phyloP scores from a whole-genome alignment of 257 asterid species.

The Ophiorrhiza pumila region DNA sequence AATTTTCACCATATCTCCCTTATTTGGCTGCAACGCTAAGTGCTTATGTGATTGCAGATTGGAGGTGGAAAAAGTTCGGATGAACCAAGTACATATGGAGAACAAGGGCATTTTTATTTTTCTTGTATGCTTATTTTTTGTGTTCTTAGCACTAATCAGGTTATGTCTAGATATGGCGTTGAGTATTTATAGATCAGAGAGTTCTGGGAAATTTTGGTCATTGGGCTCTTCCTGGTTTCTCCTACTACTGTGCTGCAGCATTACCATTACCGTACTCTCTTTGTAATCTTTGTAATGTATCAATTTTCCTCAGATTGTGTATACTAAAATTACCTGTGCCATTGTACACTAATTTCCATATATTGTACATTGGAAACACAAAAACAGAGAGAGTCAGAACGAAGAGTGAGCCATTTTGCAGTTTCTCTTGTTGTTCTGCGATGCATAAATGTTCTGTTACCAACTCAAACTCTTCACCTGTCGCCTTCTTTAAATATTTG shows the following conservation, averaged over 20 bases:
- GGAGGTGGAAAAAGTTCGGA: conserved; percentile 58
- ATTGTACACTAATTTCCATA: not conserved
- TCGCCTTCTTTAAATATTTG: too few relatives aligned
- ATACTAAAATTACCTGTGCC: not conserved
- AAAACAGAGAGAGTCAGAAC: too few relatives aligned
- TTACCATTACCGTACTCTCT: conserved; percentile 46
- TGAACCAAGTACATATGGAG: conserved; percentile 72
- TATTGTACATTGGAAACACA: too few relatives aligned
- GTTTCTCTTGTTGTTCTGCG: not conserved
- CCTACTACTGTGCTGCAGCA: conserved; percentile 50
- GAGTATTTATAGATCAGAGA: conserved; percentile 34
- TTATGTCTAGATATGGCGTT: conserved; percentile 39
- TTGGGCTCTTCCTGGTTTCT: conserved; percentile 67
- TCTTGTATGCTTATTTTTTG: conserved; percentile 55
- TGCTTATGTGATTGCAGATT: conserved; percentile 42
- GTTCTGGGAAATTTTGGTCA: conserved; percentile 67
- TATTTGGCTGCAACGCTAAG: not conserved
- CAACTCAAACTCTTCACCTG: not conserved
- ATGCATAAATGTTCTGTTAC: not conserved
- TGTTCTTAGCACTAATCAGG: conserved; percentile 46
- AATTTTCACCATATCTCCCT: not conserved
- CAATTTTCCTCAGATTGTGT: conserved; percentile 4
- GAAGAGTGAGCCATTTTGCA: not conserved
- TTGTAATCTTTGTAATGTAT: conserved; percentile 32
- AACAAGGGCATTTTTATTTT: conserved; percentile 69